Evolutionary conservation across 2,329 filamentous ascomycete genomes (phyloP), one percentile per base, ranked within the genome.

Genomic region (Fusarium vanettenii): DNA sequence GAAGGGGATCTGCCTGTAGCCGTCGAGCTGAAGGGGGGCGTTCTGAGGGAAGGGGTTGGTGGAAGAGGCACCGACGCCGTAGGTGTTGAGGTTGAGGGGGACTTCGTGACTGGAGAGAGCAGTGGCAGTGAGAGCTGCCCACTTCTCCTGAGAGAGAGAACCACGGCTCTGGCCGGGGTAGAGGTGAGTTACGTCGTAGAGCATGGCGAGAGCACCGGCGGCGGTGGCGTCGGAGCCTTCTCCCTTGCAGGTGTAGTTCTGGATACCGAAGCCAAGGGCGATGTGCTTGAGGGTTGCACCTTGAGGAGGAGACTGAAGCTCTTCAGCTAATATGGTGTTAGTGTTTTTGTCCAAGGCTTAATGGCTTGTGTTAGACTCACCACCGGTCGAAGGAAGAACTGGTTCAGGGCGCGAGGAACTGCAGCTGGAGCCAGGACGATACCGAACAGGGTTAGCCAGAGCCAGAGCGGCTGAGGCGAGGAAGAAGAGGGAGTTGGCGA

Each of bases 231-330:
- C 74, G 11, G 82, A 80, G 18, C 80, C 81, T 3, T 81, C 80
- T 4, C 78, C 69, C n/a, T 75, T 72, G 82, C 91, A 93, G 41
- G 89, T 91, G 85, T 93, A 93, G 87, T 93, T 93, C 79, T 93
- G 91, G 77, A 91, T 88, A 67, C 91, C 91, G 76, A 91, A 88
- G 75, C 91, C 91, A 48, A 93, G 82, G 66, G 86, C 87, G 71
- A 93, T 88, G 83, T 87, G 83, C 79, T 89, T 87, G 41, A 91
- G 83, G 6, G 80, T 79, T 50, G 84, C 76, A 71, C 79, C 79
- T 11, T 82, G 70, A 4, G 86, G 73, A 1, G 85, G 85, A 5
- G 81, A 69, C n/a, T 85, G 80, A 31, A 91, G 87, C 61, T 89
- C 84, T 27, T 76, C 78, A 41, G 80, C 85, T 87, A 60, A 25